A percentile compares a stretch with the other conserved stretches of the same genome.
phyloP scores from a whole-genome alignment of 2,329 filamentous ascomycete genomes.

The Cladosporium sp. region DNA sequence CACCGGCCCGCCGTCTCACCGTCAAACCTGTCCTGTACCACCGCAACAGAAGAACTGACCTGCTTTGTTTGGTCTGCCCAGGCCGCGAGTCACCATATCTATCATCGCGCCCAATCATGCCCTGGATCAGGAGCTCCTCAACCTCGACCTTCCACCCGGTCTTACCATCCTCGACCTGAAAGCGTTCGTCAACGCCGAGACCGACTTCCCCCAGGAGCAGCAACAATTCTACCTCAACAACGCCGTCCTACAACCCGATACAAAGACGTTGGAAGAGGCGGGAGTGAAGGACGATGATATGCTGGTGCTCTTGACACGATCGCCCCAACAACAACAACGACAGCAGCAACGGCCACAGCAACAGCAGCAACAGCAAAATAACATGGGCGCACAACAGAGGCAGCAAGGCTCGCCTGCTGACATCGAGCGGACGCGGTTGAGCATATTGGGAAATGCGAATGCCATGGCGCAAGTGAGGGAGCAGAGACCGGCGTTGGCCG shows the following conservation, averaged over 20 bases:
- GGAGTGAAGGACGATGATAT: conserved; percentile 85
- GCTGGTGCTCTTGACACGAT: conserved; percentile 73
- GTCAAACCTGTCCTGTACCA: conserved; percentile 25
- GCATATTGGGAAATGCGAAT: conserved; percentile 73
- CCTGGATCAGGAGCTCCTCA: conserved; percentile 69
- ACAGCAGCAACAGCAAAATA: conserved; percentile 34
- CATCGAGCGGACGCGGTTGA: conserved; percentile 81
- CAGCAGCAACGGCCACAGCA: conserved; percentile 38
- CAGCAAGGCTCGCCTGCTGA: conserved; percentile 30
- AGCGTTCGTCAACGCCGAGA: conserved; percentile 81
- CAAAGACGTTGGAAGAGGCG: conserved; percentile 75
- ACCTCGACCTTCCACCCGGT: conserved; percentile 74
- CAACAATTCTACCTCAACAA: conserved; percentile 93
- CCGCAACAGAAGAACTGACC: conserved; percentile 20
- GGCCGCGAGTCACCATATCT: conserved; percentile 78
- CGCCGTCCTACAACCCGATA: conserved; percentile 68
- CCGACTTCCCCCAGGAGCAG: conserved; percentile 63
- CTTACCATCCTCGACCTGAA: conserved; percentile 84
- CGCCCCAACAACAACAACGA: conserved; percentile 44
- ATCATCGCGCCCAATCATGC: conserved; percentile 69
- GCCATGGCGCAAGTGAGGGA: conserved; percentile 67
- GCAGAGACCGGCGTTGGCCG: conserved; percentile 71
- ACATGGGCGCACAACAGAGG: conserved; percentile 31
- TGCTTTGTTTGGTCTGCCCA: conserved; percentile 35
- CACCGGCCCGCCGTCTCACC: conserved; percentile 23